These are phyloP conservation scores for Croton setiger DNA, from an alignment of 441 rosid species.

Conservation along the genomic window DNA sequence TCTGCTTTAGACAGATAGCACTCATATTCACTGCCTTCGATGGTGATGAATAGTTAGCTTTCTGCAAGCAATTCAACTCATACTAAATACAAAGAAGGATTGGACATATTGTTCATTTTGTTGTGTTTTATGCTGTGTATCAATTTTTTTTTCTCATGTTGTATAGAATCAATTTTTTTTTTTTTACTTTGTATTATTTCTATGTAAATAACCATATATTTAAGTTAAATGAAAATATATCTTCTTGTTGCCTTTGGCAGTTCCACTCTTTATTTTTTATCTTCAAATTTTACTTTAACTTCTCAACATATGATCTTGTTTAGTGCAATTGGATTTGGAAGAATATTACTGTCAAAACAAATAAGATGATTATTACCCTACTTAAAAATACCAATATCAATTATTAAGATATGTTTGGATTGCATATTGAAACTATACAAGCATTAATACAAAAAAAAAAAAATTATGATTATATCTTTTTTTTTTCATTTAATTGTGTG, in stretches of 20 bases:
- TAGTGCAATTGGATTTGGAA: no score
- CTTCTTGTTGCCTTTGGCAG: background rate
- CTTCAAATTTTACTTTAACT: background rate
- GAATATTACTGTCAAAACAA: no score
- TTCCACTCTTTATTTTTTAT: background rate
- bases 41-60: slow-evolving; percentile 2
- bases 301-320: no score
- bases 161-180: slow-evolving; percentile 8
- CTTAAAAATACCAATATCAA: no score
- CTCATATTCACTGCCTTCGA: background rate
- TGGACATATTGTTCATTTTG: background rate
- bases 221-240: slow-evolving; percentile 1
- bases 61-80: background rate
- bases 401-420: no score
- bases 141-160: background rate
- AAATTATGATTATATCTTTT: no score
- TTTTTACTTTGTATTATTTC: background rate
- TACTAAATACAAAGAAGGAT: background rate
- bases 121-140: background rate
- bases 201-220: slow-evolving; percentile 2
- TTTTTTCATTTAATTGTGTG: no score
- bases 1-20: slow-evolving; percentile 64
- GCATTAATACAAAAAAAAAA: no score
- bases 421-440: no score
- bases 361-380: no score